Evolutionary conservation across 2,329 filamentous ascomycete genomes (phyloP).

Genomic region (Pseudocercospora cruenta): DNA sequence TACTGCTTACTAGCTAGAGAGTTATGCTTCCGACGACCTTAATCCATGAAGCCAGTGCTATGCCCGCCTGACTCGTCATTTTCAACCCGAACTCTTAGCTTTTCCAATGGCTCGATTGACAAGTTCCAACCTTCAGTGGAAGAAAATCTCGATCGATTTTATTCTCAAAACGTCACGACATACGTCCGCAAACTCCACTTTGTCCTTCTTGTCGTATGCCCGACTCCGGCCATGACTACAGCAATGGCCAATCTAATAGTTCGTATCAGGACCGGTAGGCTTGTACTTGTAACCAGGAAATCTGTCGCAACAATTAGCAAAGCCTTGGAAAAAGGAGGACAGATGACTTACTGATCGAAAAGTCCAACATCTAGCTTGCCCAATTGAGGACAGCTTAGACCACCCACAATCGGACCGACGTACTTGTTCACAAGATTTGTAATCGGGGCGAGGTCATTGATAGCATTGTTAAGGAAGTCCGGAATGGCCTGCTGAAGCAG

Average conservation of each 20-base stretch:
- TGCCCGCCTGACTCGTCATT: no score
- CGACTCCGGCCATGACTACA: no score
- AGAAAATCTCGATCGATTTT: no score
- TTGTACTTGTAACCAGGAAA: constrained; percentile 32
- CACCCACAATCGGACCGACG: constrained; percentile 25
- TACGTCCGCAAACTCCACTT: no score
- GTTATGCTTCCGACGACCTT: no score
- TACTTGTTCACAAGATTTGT: constrained; percentile 28
- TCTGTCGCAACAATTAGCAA: background rate
- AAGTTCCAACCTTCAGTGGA: no score
- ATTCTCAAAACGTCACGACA: no score
- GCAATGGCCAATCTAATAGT: constrained; percentile 23
- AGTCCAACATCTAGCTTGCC: constrained; percentile 24
- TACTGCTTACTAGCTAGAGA: no score
- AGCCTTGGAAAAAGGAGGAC: background rate
- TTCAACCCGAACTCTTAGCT: no score
- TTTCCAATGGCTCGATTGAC: no score
- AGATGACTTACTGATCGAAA: constrained; percentile 22
- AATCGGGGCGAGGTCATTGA: constrained; percentile 23
- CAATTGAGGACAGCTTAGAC: constrained; percentile 28
- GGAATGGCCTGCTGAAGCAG: constrained; percentile 41
- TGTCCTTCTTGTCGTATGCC: no score
- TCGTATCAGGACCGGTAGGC: constrained; percentile 32
- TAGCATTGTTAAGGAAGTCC: constrained; percentile 25
- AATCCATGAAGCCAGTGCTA: no score